Evolutionary conservation across 2,329 filamentous ascomycete genomes (phyloP), one percentile per base, ranked within the genome.

Genomic region (Ceratocystis diversiconidia): DNA sequence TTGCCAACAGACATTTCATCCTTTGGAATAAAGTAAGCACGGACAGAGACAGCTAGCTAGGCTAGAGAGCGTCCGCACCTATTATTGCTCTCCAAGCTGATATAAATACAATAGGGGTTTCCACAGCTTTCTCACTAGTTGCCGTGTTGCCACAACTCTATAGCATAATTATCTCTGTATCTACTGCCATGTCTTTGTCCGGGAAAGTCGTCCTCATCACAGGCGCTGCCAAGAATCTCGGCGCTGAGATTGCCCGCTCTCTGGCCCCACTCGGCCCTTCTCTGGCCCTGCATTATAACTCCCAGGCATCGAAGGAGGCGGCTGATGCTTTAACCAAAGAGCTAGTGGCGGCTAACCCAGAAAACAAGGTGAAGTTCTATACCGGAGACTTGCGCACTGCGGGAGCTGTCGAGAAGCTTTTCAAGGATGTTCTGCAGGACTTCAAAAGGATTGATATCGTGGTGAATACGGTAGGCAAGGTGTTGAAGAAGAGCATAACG

Each of bases 241-340:
- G 84, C 32, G 76, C 78, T 65, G 81, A 82, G 66, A 82, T 82
- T 64, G 82, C 82, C 68, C 78, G 82, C 65, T 78, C 80, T 67
- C 79, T 85, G 50, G 81, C 80, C 70, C 75, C 76, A 67, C 78
- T 79, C 63, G 83, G 83, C 41, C 80, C 80, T 70, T 79, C 75
- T 69, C 79, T 86, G 46, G 76, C 85, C 52, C 76, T 86, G 69
- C 85, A 85, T 73, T 86, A 85, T 74, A 71, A 72, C 69, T 77
- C 77, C 8, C 63, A 73, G 57, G 71, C 70, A 66, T 74, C 74
- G 69, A 75, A 77, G 70, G 69, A 71, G 10, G 72, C 74, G 12
- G 73, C 76, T 17, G 69, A 69, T 10, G 69, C 72, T 60, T 71
- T 79, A n/a, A 72, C 73, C n/a, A 68, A 71, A 4, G 72, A 74